Base-by-base conservation (phyloP, 129 eudicot species). In the Chrysanthemum lavandulifolium region DNA sequence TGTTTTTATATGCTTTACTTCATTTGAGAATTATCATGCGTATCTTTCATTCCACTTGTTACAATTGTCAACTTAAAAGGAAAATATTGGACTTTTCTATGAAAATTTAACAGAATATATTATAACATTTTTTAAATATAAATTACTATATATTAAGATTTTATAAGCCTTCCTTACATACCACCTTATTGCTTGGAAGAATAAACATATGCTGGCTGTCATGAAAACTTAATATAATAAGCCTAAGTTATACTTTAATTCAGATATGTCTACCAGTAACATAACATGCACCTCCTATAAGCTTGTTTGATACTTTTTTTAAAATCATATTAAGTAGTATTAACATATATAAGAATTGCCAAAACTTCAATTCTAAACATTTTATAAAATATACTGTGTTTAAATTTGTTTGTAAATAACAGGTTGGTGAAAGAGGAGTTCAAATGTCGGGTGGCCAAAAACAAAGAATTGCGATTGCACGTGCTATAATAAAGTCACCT, bases 401-500 rank as follows among this genome's bases (percentile, higher is more conserved):
- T 8, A 14, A 16, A 13, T 54, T 57, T 67, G 61, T 67, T 40
- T 56, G n/a, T 18, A 57, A 71, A 47, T 72, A 53, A 61, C 75
- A 95, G 99, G 99, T 88, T 0, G 99, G 99, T 10, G 99, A 95
- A 75, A 73, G 97, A 78, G 99, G 99, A 13, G 84, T 90, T 13
- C 99, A 95, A 76, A 82, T 95, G 94, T 95, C 99, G 1, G 99
- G 99, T 16, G 99, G 99, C 6, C 96, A 95, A 71, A 95, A 95
- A 79, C 99, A 95, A 73, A 83, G 99, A 81, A 95, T 95, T 19
- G 99, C 97, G 8, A 95, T 95, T 61, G 99, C 99, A 0, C 83
- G 99, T 73, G 97, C 99, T 14, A 85, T 90, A 62, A 88, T 95
- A 55, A 89, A 89, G 76, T 79, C 88, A 18, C 99, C 99, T 10